Evolutionary conservation across 116 monocot genomes (phyloP).

Genomic region (Iris pallida): DNA sequence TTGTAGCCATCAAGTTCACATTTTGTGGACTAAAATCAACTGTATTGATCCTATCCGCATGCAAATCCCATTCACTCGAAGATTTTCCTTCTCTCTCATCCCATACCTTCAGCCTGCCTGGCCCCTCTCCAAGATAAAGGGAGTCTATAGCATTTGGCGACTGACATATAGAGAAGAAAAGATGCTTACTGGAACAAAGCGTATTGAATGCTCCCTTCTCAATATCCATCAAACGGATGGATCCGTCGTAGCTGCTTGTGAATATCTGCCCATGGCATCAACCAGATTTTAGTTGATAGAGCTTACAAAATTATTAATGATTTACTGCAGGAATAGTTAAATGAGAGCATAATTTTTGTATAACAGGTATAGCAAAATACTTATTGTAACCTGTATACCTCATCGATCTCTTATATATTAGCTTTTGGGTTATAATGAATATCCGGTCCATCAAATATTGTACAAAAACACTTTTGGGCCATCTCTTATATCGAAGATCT

Average conservation of each 20-base stretch:
- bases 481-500: too few relatives aligned
- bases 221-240: constrained; percentile 67
- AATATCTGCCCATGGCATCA: constrained; percentile 35
- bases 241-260: constrained; percentile 77
- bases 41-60: constrained; percentile 63
- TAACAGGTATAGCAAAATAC: too few relatives aligned
- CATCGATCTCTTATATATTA: neutral
- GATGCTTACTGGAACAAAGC: constrained; percentile 34
- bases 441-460: neutral
- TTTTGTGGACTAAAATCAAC: constrained; percentile 66
- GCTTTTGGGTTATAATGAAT: neutral
- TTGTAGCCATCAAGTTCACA: constrained; percentile 58
- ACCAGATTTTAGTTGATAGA: neutral
- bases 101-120: constrained; percentile 50
- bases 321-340: too few relatives aligned
- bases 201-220: constrained; percentile 57
- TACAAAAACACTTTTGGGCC: too few relatives aligned
- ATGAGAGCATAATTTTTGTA: too few relatives aligned
- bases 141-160: constrained; percentile 29
- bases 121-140: constrained; percentile 65
- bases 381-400: neutral
- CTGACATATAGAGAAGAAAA: constrained; percentile 54
- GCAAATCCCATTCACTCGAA: constrained; percentile 45
- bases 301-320: too few relatives aligned
- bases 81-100: constrained; percentile 69